phyloP scores from a whole-genome alignment of 371 early-diverging fungal species.

The Mucor saturninus region DNA sequence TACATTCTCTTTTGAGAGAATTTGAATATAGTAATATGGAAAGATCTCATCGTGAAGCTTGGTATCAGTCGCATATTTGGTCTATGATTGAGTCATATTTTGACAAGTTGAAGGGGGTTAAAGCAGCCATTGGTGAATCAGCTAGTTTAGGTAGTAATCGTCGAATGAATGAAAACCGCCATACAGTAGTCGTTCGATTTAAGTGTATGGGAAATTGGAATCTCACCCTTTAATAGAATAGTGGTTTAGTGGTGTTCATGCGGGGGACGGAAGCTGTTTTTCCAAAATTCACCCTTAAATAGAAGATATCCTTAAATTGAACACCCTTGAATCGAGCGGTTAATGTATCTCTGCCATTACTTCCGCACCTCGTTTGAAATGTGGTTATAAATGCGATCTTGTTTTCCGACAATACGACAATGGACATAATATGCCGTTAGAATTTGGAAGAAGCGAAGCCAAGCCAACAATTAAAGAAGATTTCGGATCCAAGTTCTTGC shows the following conservation, averaged over 20 bases:
- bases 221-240: too few species aligned
- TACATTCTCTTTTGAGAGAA: conserved; percentile 15
- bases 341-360: neutral
- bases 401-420: conserved; percentile 16
- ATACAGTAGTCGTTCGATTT: too few species aligned
- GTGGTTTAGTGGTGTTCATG: too few species aligned
- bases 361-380: neutral
- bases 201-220: too few species aligned
- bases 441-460: conserved; percentile 25
- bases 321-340: too few species aligned
- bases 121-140: conserved; percentile 11
- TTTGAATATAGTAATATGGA: conserved; percentile 22
- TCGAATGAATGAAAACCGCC: neutral
- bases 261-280: too few species aligned
- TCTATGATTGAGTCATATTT: conserved; percentile 20
- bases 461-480: conserved; percentile 8
- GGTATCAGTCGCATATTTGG: conserved; percentile 28
- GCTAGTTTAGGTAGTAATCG: neutral
- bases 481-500: conserved; percentile 9
- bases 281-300: too few species aligned
- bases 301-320: too few species aligned
- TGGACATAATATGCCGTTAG: conserved; percentile 10
- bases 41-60: conserved; percentile 11
- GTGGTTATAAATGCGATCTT: conserved; percentile 11
- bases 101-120: neutral